Evolutionary conservation across 2,329 filamentous ascomycete species (phyloP), one percentile per base, ranked within the genome.

Genomic region (Phaeosphaeriaceae sp.): DNA sequence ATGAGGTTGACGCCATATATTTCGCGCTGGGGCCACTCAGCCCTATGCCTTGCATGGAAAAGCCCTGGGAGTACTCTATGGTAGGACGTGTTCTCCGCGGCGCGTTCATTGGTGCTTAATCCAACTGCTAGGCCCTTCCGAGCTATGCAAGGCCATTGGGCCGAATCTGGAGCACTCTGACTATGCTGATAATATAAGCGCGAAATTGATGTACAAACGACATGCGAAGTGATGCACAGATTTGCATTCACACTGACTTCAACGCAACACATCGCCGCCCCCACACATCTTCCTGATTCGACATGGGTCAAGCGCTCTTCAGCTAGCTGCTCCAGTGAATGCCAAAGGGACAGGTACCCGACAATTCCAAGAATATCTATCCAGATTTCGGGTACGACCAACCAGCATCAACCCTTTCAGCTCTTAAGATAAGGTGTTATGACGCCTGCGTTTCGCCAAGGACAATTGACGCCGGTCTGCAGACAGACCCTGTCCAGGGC

Each of bases 1-100:
- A 40, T 40, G 36, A 2, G 36, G 36, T 40, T 40, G 36, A 40
- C 17, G 36, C 15, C 36, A 40, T 17, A 6, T 40, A n/a, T 15
- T n/a, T 40, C 45, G 44, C 53, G 60, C 53, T 46, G 60, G 21
- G 36, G 36, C 36, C 36, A 40, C 36, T 40, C 36, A 40, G 36
- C 36, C 36, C 36, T 47, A 31, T 60, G 62, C 60, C 60, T 61
- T 65, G 62, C 62, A 65, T 63, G 27, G 41, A 40, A 40, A 2
- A 40, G 17, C 36, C 15, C 36, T 40, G 36, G 36, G 53, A 54
- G 49, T 46, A 56, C 55, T 31, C 7, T 40, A 15, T 41, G 50
- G 48, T 46, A 50, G 53, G 36, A 51, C 19, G n/a, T 24, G 10
- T 7, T 22, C 33, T 57, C 54, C 54, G 50, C 21, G 40, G 31